Conservation (phyloP, 2,329 filamentous ascomycete genomes). For the Aspergillus pseudoglaucus region DNA sequence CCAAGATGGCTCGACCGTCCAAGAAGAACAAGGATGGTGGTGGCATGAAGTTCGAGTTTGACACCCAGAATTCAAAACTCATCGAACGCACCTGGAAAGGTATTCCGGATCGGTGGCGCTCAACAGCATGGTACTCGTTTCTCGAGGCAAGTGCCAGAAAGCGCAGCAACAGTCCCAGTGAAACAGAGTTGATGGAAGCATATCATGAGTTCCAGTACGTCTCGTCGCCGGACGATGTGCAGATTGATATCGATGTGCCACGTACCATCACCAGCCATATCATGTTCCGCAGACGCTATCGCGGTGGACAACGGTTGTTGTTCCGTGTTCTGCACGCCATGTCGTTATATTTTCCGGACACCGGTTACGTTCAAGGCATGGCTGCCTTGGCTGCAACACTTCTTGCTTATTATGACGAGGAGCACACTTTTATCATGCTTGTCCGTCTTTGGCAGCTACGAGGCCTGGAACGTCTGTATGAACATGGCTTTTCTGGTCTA, state of each 20-base stretch:
- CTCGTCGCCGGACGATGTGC: slow-evolving; percentile 81
- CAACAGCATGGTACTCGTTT: slow-evolving; percentile 92
- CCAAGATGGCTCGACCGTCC: slow-evolving; percentile 55
- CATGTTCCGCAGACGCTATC: slow-evolving; percentile 90
- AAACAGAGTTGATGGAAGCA: slow-evolving; percentile 63
- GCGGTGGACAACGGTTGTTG: slow-evolving; percentile 82
- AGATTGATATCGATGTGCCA: slow-evolving; percentile 96
- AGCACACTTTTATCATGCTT: slow-evolving; percentile 89
- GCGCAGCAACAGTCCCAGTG: slow-evolving; percentile 54
- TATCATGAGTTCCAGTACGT: slow-evolving; percentile 68
- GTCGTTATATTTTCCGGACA: slow-evolving; percentile 82
- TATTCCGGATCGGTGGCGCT: slow-evolving; percentile 91
- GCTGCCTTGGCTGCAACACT: slow-evolving; percentile 85
- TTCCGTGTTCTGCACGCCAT: slow-evolving; percentile 90
- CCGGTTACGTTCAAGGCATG: slow-evolving; percentile 97
- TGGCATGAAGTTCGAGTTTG: slow-evolving; percentile 69
- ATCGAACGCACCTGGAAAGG: slow-evolving; percentile 95
- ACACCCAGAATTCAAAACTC: slow-evolving; percentile 73
- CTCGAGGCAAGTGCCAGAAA: slow-evolving; percentile 68
- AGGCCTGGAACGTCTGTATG: slow-evolving; percentile 78
- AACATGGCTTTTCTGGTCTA: slow-evolving; percentile 74
- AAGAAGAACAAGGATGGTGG: slow-evolving; percentile 45
- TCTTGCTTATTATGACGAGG: slow-evolving; percentile 95
- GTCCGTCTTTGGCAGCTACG: slow-evolving; percentile 89
- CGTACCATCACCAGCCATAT: slow-evolving; percentile 92